Conservation (phyloP, 768 basidiomycete species). For the Suillus hirtellus region DNA sequence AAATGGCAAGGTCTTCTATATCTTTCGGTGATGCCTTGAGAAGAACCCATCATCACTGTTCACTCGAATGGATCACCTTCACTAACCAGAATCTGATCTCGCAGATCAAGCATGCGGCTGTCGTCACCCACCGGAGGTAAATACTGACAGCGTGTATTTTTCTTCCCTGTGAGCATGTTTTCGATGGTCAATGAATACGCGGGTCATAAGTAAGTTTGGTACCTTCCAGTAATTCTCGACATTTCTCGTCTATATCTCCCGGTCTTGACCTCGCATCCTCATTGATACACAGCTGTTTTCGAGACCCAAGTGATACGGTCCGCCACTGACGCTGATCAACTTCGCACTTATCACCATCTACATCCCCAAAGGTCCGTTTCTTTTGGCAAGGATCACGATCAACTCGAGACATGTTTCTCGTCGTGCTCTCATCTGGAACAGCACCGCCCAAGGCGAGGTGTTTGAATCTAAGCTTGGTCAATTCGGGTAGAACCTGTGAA, state of each 20-base stretch:
- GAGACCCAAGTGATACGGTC: constrained; percentile 83
- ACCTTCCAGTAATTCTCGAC: constrained; percentile 80
- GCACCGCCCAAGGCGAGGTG: constrained; percentile 21
- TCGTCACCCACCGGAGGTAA: constrained; percentile 75
- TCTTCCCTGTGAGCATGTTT: constrained; percentile 46
- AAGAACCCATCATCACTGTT: not conserved
- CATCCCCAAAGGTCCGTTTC: constrained; percentile 24
- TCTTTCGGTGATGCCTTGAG: constrained; percentile 83
- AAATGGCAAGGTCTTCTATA: constrained; percentile 85
- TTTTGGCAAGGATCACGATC: constrained; percentile 10
- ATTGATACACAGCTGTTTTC: constrained; percentile 93
- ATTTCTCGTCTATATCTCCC: constrained; percentile 83
- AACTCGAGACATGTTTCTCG: constrained; percentile 2
- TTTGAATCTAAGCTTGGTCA: constrained; percentile 66
- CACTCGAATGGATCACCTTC: not conserved
- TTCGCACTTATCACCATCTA: constrained; percentile 25
- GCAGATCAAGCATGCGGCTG: constrained; percentile 70
- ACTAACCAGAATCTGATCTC: constrained; percentile 80
- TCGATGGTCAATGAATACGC: constrained; percentile 6
- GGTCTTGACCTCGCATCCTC: constrained; percentile 64
- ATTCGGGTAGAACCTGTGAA: constrained; percentile 84
- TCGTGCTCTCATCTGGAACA: constrained; percentile 17
- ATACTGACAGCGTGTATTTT: constrained; percentile 70
- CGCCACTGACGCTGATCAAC: constrained; percentile 39
- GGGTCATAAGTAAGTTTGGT: not conserved